Evolutionary conservation across 2,329 filamentous ascomycete species (phyloP).

Genomic region (Alternaria panax): DNA sequence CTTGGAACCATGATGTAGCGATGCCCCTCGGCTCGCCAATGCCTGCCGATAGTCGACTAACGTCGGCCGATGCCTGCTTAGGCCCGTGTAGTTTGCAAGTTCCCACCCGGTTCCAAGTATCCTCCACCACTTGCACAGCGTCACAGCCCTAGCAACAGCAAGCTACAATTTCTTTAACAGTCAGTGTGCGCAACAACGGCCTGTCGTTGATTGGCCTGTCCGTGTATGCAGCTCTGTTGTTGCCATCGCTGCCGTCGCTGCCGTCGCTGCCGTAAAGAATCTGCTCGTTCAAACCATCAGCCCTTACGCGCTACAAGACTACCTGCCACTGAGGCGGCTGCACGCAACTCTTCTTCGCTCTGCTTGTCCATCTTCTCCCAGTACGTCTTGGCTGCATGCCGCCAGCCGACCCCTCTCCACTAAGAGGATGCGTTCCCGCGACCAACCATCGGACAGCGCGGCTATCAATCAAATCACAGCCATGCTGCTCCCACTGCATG

Average conservation of each 20-base stretch:
- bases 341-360: conserved; percentile 21
- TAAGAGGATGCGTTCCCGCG: conserved; percentile 8
- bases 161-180: background rate
- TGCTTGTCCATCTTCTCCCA: conserved; percentile 19
- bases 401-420: conserved; percentile 28
- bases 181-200: background rate
- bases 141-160: conserved; percentile 4
- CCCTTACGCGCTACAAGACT: conserved; percentile 10
- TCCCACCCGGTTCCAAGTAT: conserved; percentile 8
- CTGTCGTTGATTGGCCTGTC: background rate
- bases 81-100: conserved; percentile 9
- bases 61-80: conserved; percentile 9
- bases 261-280: conserved; percentile 7
- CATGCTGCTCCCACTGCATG: background rate
- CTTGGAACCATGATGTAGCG: conserved; percentile 13
- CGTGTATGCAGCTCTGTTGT: conserved; percentile 16
- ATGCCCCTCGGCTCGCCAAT: conserved; percentile 18
- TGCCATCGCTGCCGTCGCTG: conserved; percentile 11
- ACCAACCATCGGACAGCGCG: conserved; percentile 17
- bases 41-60: conserved; percentile 11
- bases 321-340: conserved; percentile 24
- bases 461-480: conserved; percentile 17
- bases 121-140: conserved; percentile 3
- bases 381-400: conserved; percentile 33
- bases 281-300: conserved; percentile 6